phyloP scores from a whole-genome alignment of 2,329 filamentous ascomycete species.

The Rugonectria rugulosa region DNA sequence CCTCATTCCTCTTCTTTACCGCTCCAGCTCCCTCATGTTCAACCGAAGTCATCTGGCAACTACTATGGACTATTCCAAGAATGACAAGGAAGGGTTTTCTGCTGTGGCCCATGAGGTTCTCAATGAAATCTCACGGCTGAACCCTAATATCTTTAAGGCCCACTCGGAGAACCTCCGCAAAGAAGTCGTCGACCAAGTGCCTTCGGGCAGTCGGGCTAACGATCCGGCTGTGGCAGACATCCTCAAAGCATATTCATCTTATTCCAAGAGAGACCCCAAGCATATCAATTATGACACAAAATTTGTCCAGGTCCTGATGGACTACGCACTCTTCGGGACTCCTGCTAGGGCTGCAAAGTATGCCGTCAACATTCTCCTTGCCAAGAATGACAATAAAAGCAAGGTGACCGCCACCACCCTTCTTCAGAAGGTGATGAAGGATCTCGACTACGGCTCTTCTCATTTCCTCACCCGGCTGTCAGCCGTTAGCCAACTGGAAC shows the following conservation, averaged over 20 bases:
- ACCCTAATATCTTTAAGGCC: constrained; percentile 89
- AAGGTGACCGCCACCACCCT: constrained; percentile 86
- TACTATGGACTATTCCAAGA: constrained; percentile 87
- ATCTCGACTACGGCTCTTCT: constrained; percentile 74
- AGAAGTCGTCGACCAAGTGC: constrained; percentile 81
- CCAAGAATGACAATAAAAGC: constrained; percentile 75
- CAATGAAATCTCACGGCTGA: constrained; percentile 88
- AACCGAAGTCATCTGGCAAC: constrained; percentile 93
- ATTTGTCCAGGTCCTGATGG: constrained; percentile 81
- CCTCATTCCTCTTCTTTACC: constrained; percentile 81
- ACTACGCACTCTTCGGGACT: constrained; percentile 82
- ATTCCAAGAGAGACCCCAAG: constrained; percentile 83
- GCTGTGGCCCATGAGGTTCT: constrained; percentile 85
- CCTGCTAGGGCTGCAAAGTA: constrained; percentile 90
- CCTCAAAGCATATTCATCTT: constrained; percentile 91
- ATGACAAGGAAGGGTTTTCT: constrained; percentile 80
- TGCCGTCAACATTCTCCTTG: constrained; percentile 88
- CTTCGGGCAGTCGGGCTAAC: constrained; percentile 71
- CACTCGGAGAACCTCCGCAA: constrained; percentile 93
- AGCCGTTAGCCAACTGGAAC: constrained; percentile 76
- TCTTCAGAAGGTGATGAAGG: constrained; percentile 75
- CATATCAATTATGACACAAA: constrained; percentile 84
- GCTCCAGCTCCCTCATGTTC: constrained; percentile 84
- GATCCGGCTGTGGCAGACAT: constrained; percentile 84
- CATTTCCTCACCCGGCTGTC: constrained; percentile 80